A percentile compares a stretch with the other conserved stretches of the same genome.
These are phyloP conservation scores for Debaryomycetaceae sp. DNA, from an alignment of 1,139 yeast species.

Conservation along the genomic window DNA sequence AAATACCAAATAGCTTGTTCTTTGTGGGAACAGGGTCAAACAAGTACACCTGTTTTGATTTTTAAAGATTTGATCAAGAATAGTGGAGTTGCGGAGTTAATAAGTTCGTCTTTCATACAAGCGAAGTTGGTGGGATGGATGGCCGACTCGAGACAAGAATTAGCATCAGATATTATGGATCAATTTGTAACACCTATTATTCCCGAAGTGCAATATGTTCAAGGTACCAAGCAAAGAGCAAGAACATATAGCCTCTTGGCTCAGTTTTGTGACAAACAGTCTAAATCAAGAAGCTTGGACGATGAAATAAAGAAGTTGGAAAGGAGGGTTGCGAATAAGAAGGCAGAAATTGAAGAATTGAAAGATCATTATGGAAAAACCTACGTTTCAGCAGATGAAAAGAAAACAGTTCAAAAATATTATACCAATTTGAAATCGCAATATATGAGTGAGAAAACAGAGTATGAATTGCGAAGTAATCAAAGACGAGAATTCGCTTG, in stretches of 20 bases:
- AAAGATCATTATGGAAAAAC: constrained; percentile 40
- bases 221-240: constrained; percentile 26
- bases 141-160: constrained; percentile 64
- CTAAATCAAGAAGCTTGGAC: constrained; percentile 40
- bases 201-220: constrained; percentile 14
- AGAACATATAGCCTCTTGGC: constrained; percentile 61
- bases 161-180: constrained; percentile 55
- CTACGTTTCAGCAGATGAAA: constrained; percentile 39
- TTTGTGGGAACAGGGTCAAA: constrained; percentile 58
- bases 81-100: not conserved
- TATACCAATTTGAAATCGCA: constrained; percentile 47
- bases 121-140: constrained; percentile 71
- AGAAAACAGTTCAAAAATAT: constrained; percentile 50
- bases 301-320: constrained; percentile 44
- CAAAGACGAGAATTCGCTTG: constrained; percentile 45
- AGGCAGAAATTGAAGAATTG: constrained; percentile 47
- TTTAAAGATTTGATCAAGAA: constrained; percentile 24
- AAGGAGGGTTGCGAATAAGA: constrained; percentile 35
- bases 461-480: constrained; percentile 34
- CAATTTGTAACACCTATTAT: constrained; percentile 51
- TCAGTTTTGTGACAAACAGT: constrained; percentile 69
- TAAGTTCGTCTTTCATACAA: constrained; percentile 20
- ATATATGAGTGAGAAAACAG: constrained; percentile 47
- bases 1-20: constrained; percentile 52
- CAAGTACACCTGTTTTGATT: constrained; percentile 51